A percentile compares a stretch with the other conserved stretches of the same genome.
phyloP scores from a whole-genome alignment of 2,329 filamentous ascomycete genomes.

The Fusarium robinianum region DNA sequence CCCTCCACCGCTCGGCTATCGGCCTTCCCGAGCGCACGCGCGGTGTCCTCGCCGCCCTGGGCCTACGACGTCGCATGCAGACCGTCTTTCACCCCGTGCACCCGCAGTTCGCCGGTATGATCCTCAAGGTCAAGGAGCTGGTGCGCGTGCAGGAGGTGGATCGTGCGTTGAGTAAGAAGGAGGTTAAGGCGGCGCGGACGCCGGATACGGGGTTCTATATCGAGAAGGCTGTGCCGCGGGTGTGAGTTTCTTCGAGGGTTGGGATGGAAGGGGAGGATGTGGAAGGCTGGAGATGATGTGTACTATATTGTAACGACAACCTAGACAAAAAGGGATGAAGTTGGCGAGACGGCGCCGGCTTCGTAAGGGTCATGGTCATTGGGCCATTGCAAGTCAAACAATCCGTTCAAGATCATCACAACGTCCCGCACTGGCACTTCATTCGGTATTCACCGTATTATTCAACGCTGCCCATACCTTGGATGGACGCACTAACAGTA shows the following conservation, averaged over 20 bases:
- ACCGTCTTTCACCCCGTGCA: constrained; percentile 89
- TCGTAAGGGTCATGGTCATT: constrained; percentile 6
- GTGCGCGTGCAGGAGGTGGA: constrained; percentile 82
- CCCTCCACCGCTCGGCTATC: constrained; percentile 86
- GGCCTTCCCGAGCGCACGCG: constrained; percentile 79
- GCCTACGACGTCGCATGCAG: constrained; percentile 80
- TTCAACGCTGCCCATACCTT: no score
- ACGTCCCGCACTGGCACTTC: no score
- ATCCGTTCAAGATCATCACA: constrained; percentile 7
- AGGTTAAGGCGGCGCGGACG: constrained; percentile 72
- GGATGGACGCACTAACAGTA: no score
- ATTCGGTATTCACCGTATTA: no score
- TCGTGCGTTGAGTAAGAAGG: constrained; percentile 61
- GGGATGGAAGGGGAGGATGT: background rate
- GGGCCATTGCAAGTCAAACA: constrained; percentile 17
- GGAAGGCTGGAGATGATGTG: constrained; percentile 15
- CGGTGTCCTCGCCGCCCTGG: constrained; percentile 82
- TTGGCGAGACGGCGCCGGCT: constrained; percentile 3
- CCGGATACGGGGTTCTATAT: constrained; percentile 82
- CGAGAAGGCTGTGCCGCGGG: constrained; percentile 58
- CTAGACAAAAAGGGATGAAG: constrained; percentile 33
- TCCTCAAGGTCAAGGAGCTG: constrained; percentile 92
- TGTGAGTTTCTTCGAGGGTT: constrained; percentile 10
- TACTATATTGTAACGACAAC: constrained; percentile 41
- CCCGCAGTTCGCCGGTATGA: constrained; percentile 82